Base-by-base conservation (phyloP, 176 grass and related monocot genomes). In the Triticum turgidum region DNA sequence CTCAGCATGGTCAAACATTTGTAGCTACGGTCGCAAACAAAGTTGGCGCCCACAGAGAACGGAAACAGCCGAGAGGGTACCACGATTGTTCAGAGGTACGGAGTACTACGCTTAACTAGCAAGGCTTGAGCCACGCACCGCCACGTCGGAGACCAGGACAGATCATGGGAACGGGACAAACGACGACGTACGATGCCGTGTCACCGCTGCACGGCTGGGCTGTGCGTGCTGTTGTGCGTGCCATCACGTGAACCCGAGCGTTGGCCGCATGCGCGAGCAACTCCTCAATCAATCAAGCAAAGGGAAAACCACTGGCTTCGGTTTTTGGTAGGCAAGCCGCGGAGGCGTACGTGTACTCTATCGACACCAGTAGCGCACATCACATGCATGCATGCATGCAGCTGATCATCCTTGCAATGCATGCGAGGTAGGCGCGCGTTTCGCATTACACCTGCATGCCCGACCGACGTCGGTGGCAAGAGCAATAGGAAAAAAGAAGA, bases 21-120 rank as follows among this genome's bases (percentile, higher is more conserved):
- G 0, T 44, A 45, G 30, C 56, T 66, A 13, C 35, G 35, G 66
- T 69, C 35, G 33, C 68, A 39, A 80, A 90, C 84, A 87, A 83
- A 83, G 66, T 32, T 79, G 56, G 74, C 3, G 20, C 37, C 70
- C 70, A 25, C n/a, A 45, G 42, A 25, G 54, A 83, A 61, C 4
- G 64, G 29, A 37, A 37, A 3, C 78, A 15, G 78, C 27, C 0
- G 3, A 5, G 30, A 20, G 18, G 54, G 54, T 58, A 58, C 54
- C 2, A 18, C 51, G 51, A 54, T 52, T 6, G 51, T 18, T 18
- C 51, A 18, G 15, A 18, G 49, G 49, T 3, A 25, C 25, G 25
- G 25, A 25, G 10, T 11, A 14, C 12, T 14, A 13, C 11, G 51
- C 51, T 18, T 18, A 54, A 18, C 51, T 0, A 54, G 51, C 32